These are phyloP conservation scores for Graphium sp. DNA, from an alignment of 2,329 filamentous ascomycete species.

Conservation along the genomic window DNA sequence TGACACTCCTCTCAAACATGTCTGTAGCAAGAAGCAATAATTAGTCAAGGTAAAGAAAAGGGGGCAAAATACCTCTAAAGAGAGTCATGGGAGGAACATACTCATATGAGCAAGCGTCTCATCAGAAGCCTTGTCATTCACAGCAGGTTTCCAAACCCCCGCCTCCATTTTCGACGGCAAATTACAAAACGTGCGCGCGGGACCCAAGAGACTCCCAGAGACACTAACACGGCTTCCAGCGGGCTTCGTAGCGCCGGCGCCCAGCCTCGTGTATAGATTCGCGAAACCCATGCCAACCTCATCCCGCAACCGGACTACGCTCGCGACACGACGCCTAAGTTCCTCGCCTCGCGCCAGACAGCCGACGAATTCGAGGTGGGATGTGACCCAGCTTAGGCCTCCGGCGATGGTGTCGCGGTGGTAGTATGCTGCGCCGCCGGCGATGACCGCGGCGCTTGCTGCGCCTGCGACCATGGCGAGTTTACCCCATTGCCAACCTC, in stretches of 20 bases:
- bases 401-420: conserved; percentile 66
- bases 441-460: conserved; percentile 65
- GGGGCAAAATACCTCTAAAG: neutral
- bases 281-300: conserved; percentile 61
- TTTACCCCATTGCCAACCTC: conserved; percentile 67
- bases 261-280: conserved; percentile 77
- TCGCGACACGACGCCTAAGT: conserved; percentile 55
- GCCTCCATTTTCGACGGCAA: conserved; percentile 42
- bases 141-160: conserved; percentile 47
- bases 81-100: conserved; percentile 17
- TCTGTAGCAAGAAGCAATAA: conserved; percentile 15
- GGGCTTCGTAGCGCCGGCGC: conserved; percentile 38
- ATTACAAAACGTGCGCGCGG: conserved; percentile 77
- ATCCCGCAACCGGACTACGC: conserved; percentile 44
- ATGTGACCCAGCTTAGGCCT: conserved; percentile 68
- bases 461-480: conserved; percentile 77
- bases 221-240: conserved; percentile 19
- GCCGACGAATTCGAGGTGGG: conserved; percentile 86
- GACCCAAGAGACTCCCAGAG: conserved; percentile 43
- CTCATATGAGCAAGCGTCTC: conserved; percentile 70
- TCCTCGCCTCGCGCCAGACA: conserved; percentile 76
- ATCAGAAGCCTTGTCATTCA: conserved; percentile 66
- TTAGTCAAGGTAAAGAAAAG: neutral
- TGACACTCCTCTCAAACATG: conserved; percentile 59
- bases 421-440: conserved; percentile 70